These are phyloP conservation scores for Saccharomyces hybrid DNA, from an alignment of 1,139 yeast species.

Conservation along the genomic window DNA sequence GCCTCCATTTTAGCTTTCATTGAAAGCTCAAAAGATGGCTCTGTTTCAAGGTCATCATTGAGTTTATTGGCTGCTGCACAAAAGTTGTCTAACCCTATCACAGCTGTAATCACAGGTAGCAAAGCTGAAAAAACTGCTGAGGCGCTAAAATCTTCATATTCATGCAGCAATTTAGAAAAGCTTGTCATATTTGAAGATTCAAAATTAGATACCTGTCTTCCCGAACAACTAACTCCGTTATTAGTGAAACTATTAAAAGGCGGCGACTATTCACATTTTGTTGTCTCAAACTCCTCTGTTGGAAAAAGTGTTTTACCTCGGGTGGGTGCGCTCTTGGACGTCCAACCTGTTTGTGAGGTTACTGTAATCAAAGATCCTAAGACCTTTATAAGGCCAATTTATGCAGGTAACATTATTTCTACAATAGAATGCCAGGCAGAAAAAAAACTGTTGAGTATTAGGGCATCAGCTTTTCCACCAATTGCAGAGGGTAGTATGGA, in stretches of 20 bases:
- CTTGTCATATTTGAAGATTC: constrained; percentile 45
- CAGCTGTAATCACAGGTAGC: constrained; percentile 55
- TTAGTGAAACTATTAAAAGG: constrained; percentile 41
- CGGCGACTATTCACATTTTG: constrained; percentile 57
- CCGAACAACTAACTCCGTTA: constrained; percentile 61
- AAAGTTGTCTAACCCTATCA: constrained; percentile 55
- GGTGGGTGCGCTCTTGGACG: constrained; percentile 74
- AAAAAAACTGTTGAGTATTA: constrained; percentile 60
- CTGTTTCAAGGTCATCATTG: constrained; percentile 59
- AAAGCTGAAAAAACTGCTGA: constrained; percentile 39
- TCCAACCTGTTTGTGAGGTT: constrained; percentile 83
- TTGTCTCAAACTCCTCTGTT: constrained; percentile 75
- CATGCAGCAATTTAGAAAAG: constrained; percentile 34
- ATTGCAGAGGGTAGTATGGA: constrained; percentile 33
- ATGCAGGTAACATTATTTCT: constrained; percentile 90
- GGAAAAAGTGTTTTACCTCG: constrained; percentile 88
- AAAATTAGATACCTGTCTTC: constrained; percentile 49
- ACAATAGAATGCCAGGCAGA: constrained; percentile 70
- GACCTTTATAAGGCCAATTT: constrained; percentile 87
- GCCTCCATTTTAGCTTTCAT: constrained; percentile 68
- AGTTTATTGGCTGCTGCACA: constrained; percentile 61
- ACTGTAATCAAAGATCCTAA: constrained; percentile 55
- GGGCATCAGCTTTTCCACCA: constrained; percentile 80
- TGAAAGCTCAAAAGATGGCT: constrained; percentile 48
- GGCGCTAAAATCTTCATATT: constrained; percentile 35